Conservation (phyloP, 176 grass and related monocot species). For the Urochloa ruziziensis region DNA sequence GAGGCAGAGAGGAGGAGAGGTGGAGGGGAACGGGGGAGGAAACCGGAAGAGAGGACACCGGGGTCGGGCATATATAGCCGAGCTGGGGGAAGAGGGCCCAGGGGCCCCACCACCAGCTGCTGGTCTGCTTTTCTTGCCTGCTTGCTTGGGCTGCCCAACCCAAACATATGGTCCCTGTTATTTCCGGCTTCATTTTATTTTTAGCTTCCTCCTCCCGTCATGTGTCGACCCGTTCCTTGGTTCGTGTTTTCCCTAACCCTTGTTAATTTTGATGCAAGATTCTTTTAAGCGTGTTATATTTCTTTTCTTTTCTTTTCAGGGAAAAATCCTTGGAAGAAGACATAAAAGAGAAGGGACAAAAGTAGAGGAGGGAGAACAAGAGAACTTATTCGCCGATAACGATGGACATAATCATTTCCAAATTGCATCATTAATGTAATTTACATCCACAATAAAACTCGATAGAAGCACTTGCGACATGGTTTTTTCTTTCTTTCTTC, state of each 20-base stretch:
- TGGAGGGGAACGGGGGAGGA: background rate
- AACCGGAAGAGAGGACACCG: background rate
- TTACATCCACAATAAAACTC: background rate
- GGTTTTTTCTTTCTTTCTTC: too few relatives aligned
- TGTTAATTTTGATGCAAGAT: too few relatives aligned
- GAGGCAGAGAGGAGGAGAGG: background rate
- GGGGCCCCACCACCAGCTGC: background rate
- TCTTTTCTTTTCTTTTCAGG: too few relatives aligned
- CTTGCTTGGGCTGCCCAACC: background rate
- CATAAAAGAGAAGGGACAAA: too few relatives aligned
- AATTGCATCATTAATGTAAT: background rate
- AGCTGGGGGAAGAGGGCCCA: too few relatives aligned
- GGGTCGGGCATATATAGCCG: constrained; percentile 30
- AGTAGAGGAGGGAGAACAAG: too few relatives aligned
- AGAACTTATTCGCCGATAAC: too few relatives aligned
- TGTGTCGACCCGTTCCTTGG: too few relatives aligned
- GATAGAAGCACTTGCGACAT: background rate
- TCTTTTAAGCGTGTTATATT: too few relatives aligned
- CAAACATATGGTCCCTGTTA: constrained; percentile 1
- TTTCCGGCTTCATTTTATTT: background rate
- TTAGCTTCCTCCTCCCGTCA: too few relatives aligned
- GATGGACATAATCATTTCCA: background rate
- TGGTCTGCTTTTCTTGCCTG: background rate
- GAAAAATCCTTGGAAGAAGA: too few relatives aligned
- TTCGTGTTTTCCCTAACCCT: too few relatives aligned